Conservation (phyloP, 306 rosid genomes). For the Calophaca sinica region DNA sequence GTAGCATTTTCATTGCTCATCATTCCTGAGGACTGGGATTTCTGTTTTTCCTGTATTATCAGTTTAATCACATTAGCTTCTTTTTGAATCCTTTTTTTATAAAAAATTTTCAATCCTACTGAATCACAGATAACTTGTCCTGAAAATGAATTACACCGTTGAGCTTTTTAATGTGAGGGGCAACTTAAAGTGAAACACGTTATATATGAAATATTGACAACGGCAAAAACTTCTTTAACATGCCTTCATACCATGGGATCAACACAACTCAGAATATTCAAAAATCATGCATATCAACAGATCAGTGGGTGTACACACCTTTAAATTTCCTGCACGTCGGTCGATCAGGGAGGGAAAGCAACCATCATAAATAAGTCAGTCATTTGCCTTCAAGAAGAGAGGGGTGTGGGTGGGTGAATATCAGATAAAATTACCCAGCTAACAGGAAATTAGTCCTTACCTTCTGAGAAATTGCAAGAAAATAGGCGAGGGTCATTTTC, state of each 20-base stretch:
- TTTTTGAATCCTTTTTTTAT: not conserved
- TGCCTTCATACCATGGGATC: slow-evolving; percentile 11
- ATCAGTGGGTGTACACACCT: slow-evolving; percentile 63
- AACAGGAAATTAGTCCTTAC: slow-evolving; percentile 52
- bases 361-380: slow-evolving; percentile 55
- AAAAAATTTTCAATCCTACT: slow-evolving; percentile 1
- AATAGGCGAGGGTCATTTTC: slow-evolving; percentile 85
- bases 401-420: slow-evolving; percentile 35
- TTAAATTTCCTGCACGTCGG: slow-evolving; percentile 70
- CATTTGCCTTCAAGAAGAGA: slow-evolving; percentile 42
- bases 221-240: not conserved
- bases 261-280: slow-evolving; percentile 37
- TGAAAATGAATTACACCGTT: slow-evolving; percentile 13
- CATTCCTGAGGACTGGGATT: not conserved
- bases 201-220: slow-evolving; percentile 29
- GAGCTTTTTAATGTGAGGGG: not conserved
- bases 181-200: too few relatives aligned
- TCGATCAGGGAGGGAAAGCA: slow-evolving; percentile 46
- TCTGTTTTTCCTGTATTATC: slow-evolving; percentile 20
- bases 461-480: slow-evolving; percentile 77
- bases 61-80: slow-evolving; percentile 35
- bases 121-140: not conserved
- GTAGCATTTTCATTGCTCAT: slow-evolving; percentile 7
- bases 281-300: slow-evolving; percentile 36
- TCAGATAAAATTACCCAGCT: slow-evolving; percentile 38